Conservation (phyloP, 2,329 filamentous ascomycete species). For the Xylaria sp. region DNA sequence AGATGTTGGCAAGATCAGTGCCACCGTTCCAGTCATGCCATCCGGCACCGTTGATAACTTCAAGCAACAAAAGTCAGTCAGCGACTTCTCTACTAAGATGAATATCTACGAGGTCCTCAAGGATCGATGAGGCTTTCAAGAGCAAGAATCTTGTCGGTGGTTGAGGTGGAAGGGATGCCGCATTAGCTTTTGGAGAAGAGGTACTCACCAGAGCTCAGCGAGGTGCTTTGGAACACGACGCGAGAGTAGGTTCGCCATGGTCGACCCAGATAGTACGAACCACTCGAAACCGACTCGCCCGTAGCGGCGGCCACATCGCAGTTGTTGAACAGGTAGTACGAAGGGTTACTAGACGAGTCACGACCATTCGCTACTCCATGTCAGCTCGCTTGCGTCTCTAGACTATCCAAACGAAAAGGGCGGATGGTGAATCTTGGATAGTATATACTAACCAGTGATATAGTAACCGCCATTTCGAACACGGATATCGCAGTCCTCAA, state of each 20-base stretch:
- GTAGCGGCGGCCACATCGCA: constrained; percentile 55
- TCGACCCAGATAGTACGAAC: constrained; percentile 60
- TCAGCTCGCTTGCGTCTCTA: constrained; percentile 15
- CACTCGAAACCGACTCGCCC: constrained; percentile 52
- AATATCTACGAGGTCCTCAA: background rate
- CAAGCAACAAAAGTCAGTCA: background rate
- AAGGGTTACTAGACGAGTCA: constrained; percentile 50
- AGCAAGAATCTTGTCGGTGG: background rate
- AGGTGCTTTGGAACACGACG: constrained; percentile 61
- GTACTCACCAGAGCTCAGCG: constrained; percentile 54
- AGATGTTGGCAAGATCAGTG: constrained; percentile 62
- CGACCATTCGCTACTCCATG: constrained; percentile 55
- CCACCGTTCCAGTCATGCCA: constrained; percentile 68
- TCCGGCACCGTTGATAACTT: constrained; percentile 68
- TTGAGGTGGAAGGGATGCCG: background rate
- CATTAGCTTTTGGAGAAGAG: background rate
- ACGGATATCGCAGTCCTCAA: constrained; percentile 56
- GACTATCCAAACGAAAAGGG: background rate
- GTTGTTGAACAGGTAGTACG: constrained; percentile 61
- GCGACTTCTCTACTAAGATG: background rate
- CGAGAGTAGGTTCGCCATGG: constrained; percentile 61
- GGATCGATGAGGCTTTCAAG: background rate
- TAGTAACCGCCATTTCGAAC: constrained; percentile 54
- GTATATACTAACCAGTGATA: constrained; percentile 48
- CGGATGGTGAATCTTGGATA: background rate